Percentiles rank a stretch among this genome's conserved stretches.
phyloP scores from a whole-genome alignment of 129 eudicot species.

The Flaveria trinervia region DNA sequence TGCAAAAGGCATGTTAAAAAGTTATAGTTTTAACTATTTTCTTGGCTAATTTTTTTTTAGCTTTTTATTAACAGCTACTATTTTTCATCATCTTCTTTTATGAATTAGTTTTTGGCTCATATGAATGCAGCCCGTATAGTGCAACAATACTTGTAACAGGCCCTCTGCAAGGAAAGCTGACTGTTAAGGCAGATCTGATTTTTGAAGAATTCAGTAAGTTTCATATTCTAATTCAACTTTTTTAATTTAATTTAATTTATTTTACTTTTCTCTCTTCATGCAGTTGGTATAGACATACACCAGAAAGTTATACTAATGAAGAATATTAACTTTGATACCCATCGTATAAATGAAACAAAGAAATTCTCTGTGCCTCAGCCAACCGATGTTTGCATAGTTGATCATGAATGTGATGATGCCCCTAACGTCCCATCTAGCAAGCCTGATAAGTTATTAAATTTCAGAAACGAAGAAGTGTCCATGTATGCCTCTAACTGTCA shows the following conservation, averaged over 20 bases:
- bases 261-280: constrained; percentile 31
- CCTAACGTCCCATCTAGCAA: constrained; percentile 33
- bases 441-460: constrained; percentile 30
- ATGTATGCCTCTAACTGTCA: constrained; percentile 45
- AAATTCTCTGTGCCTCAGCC: constrained; percentile 45
- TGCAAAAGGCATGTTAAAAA: neutral
- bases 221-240: constrained; percentile 5
- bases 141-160: constrained; percentile 58
- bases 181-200: constrained; percentile 78
- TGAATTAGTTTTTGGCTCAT: constrained; percentile 15
- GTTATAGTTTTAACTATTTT: neutral
- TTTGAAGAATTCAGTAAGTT: constrained; percentile 82
- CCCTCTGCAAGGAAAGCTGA: constrained; percentile 75
- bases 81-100: neutral
- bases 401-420: constrained; percentile 37
- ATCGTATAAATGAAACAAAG: constrained; percentile 43
- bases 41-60: neutral
- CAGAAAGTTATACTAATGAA: constrained; percentile 56
- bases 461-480: constrained; percentile 38
- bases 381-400: constrained; percentile 43
- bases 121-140: constrained; percentile 75
- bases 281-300: constrained; percentile 95
- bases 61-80: neutral
- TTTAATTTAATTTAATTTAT: constrained; percentile 13
- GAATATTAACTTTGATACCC: constrained; percentile 34